Evolutionary conservation across 192 early-diverging fungal species (phyloP).

Genomic region (Backusella tarrabulga): DNA sequence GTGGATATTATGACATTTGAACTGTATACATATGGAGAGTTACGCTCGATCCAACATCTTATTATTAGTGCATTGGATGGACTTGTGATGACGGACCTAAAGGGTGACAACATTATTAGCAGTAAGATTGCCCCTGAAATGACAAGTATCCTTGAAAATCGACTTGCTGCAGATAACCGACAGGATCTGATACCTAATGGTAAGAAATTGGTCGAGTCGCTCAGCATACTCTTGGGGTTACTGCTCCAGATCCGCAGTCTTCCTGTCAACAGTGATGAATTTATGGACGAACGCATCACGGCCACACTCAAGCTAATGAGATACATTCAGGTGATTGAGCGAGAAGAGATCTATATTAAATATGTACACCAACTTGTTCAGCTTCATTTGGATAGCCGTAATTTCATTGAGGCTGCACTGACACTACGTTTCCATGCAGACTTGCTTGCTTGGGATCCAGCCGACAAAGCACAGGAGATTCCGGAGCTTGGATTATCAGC

Average conservation of each 20-base stretch:
- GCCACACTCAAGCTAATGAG: constrained; percentile 61
- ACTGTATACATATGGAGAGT: constrained; percentile 26
- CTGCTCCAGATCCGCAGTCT: constrained; percentile 53
- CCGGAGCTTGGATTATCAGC: constrained; percentile 51
- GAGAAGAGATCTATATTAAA: constrained; percentile 62
- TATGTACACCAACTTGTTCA: constrained; percentile 64
- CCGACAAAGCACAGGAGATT: constrained; percentile 43
- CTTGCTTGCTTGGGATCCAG: constrained; percentile 60
- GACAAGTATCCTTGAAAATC: not conserved
- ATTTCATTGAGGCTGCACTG: constrained; percentile 66
- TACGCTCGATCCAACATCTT: constrained; percentile 29
- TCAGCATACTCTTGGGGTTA: constrained; percentile 53
- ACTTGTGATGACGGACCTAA: constrained; percentile 42
- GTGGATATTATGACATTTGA: constrained; percentile 37
- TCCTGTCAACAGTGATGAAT: constrained; percentile 46
- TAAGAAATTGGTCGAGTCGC: constrained; percentile 42
- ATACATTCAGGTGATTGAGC: constrained; percentile 59
- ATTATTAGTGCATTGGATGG: constrained; percentile 39
- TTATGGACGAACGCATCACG: constrained; percentile 62
- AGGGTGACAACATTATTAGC: constrained; percentile 30
- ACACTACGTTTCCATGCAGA: constrained; percentile 68
- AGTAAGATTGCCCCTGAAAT: constrained; percentile 30
- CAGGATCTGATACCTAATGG: constrained; percentile 2
- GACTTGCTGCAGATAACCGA: not conserved
- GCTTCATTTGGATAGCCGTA: constrained; percentile 52